Evolutionary conservation across 768 basidiomycete genomes (phyloP).

Genomic region (Pisolithus albus): DNA sequence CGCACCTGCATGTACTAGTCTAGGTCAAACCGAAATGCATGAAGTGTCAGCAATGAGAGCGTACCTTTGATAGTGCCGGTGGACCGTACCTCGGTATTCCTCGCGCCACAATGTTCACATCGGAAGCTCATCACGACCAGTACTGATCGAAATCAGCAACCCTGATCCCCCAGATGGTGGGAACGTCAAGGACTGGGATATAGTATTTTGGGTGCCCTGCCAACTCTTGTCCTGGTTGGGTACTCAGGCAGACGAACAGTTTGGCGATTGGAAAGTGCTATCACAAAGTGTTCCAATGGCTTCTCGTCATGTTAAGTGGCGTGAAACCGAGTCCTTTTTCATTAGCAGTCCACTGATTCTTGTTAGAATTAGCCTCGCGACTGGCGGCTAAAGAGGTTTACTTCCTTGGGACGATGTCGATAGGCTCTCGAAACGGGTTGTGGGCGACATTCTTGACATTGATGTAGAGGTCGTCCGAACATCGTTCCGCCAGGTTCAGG

Average conservation of each 20-base stretch:
- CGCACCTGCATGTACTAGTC: too few species aligned
- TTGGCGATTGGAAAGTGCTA: slow-evolving; percentile 13
- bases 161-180: slow-evolving; percentile 19
- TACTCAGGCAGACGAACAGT: slow-evolving; percentile 27
- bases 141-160: slow-evolving; percentile 79
- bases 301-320: slow-evolving; percentile 36
- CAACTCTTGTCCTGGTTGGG: slow-evolving; percentile 29
- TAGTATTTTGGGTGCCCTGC: slow-evolving; percentile 27
- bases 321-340: slow-evolving; percentile 29
- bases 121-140: slow-evolving; percentile 94
- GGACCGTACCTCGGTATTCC: slow-evolving; percentile 92
- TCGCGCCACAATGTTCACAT: slow-evolving; percentile 84
- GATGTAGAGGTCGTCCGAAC: slow-evolving; percentile 36
- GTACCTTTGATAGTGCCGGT: slow-evolving; percentile 42
- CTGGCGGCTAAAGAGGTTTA: slow-evolving; percentile 21
- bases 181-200: slow-evolving; percentile 34
- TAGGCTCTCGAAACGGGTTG: slow-evolving; percentile 31
- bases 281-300: slow-evolving; percentile 33
- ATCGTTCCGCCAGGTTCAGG: slow-evolving; percentile 14
- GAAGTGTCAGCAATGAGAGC: too few species aligned
- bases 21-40: too few species aligned
- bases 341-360: slow-evolving; percentile 17
- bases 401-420: slow-evolving; percentile 17
- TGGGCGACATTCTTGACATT: slow-evolving; percentile 46
- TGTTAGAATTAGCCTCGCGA: slow-evolving; percentile 22